These are phyloP conservation scores for Eucalyptus polybractea DNA, from an alignment of 345 rosid species.

Conservation along the genomic window DNA sequence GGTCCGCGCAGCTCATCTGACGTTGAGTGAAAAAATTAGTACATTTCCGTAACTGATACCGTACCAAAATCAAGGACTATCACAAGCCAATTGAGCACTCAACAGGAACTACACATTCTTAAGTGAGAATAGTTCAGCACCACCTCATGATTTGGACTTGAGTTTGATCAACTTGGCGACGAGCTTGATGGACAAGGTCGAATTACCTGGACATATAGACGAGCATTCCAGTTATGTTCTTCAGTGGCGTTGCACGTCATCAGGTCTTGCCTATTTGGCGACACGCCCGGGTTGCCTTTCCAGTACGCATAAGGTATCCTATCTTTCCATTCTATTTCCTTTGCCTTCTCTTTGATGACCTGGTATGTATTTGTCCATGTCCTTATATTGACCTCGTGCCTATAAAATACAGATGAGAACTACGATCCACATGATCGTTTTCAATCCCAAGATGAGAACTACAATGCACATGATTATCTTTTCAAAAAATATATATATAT, in stretches of 20 bases:
- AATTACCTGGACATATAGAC: slow-evolving; percentile 12
- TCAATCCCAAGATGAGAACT: slow-evolving; percentile 5
- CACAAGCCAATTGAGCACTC: not conserved
- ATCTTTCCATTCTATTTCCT: slow-evolving; percentile 3
- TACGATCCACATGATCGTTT: slow-evolving; percentile 29
- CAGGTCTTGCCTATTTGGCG: slow-evolving; percentile 1
- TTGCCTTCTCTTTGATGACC: slow-evolving; percentile 6
- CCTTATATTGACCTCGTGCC: slow-evolving; percentile 17
- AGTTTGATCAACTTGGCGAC: not conserved
- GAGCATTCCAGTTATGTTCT: slow-evolving; percentile 22
- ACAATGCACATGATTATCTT: slow-evolving; percentile 30
- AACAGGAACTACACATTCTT: not conserved
- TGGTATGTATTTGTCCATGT: slow-evolving; percentile 9
- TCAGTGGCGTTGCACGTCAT: slow-evolving; percentile 6
- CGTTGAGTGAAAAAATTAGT: not conserved
- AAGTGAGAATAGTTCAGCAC: not conserved
- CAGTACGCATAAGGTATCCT: slow-evolving; percentile 22
- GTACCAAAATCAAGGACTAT: not conserved
- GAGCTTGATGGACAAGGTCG: not conserved
- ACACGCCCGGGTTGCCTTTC: slow-evolving; percentile 21
- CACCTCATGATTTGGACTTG: not conserved
- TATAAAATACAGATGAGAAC: slow-evolving; percentile 11
- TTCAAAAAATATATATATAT: not conserved
- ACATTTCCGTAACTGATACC: not conserved
- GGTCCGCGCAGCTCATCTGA: not conserved